Conservation (phyloP, 2,329 filamentous ascomycete genomes). For the Nigrospora oryzae region DNA sequence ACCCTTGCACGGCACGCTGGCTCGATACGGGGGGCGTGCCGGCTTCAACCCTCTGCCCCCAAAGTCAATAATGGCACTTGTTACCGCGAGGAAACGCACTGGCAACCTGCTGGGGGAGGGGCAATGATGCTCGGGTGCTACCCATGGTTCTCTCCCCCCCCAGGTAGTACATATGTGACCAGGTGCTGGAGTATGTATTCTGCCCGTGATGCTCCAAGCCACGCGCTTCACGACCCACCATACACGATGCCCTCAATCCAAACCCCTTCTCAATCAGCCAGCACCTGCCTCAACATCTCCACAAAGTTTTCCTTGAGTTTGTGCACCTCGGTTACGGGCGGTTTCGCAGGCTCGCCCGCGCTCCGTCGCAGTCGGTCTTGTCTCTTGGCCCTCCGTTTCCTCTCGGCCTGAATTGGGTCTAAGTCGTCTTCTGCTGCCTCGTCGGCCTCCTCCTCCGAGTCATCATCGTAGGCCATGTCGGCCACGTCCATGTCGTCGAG, state of each 20-base stretch:
- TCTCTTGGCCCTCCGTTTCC: conserved; percentile 65
- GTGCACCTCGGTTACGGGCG: conserved; percentile 66
- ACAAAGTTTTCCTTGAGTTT: conserved; percentile 76
- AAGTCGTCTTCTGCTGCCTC: conserved; percentile 69
- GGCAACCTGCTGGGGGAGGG: too few species aligned
- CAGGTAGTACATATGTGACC: too few species aligned
- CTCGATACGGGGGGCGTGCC: too few species aligned
- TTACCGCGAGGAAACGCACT: too few species aligned
- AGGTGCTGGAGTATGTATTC: too few species aligned
- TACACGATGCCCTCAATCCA: too few species aligned
- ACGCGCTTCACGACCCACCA: too few species aligned
- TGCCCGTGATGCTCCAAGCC: neutral
- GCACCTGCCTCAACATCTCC: conserved; percentile 70
- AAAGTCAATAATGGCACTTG: too few species aligned
- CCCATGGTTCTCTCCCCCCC: too few species aligned
- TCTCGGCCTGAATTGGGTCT: conserved; percentile 82
- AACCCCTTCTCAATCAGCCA: conserved; percentile 52
- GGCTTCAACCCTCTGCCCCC: too few species aligned
- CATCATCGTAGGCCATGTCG: conserved; percentile 75
- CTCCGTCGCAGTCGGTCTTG: conserved; percentile 73
- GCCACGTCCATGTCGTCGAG: conserved; percentile 79
- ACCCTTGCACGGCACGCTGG: too few species aligned
- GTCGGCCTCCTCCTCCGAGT: conserved; percentile 56
- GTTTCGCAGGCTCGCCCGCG: conserved; percentile 80
- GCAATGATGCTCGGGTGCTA: too few species aligned